Conservation (phyloP, 257 asterid species). For the Paraleonurus japonicus region DNA sequence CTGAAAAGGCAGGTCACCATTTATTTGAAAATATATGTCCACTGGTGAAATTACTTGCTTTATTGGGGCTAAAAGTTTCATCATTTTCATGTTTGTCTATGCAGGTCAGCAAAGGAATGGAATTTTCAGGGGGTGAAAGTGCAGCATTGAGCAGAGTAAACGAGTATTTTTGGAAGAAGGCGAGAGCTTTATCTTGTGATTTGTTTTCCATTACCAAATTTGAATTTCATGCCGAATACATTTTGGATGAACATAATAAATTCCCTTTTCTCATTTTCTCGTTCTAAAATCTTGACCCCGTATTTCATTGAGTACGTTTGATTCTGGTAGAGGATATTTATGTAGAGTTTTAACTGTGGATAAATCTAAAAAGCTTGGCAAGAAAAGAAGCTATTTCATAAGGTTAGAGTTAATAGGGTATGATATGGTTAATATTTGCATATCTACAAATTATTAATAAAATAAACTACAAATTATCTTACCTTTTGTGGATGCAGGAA, state of each 20-base stretch:
- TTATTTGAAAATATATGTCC: slow-evolving; percentile 9
- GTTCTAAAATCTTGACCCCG: background rate
- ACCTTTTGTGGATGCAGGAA: background rate
- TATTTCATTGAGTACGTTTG: too few relatives aligned
- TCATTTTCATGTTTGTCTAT: slow-evolving; percentile 6
- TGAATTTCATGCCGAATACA: too few relatives aligned
- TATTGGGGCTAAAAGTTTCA: slow-evolving; percentile 8
- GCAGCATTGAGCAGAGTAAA: slow-evolving; percentile 80
- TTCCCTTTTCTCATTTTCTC: background rate
- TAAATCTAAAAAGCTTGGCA: too few relatives aligned
- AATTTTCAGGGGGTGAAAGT: slow-evolving; percentile 85
- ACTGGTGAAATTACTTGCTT: slow-evolving; percentile 3
- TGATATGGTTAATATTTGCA: background rate
- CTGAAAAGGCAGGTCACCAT: slow-evolving; percentile 48
- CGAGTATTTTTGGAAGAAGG: slow-evolving; percentile 97
- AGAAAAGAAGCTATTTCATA: too few relatives aligned
- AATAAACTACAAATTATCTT: background rate
- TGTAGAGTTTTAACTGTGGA: too few relatives aligned
- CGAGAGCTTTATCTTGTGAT: slow-evolving; percentile 13
- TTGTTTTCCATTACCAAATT: background rate
- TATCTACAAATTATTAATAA: background rate
- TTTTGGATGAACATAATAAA: too few relatives aligned
- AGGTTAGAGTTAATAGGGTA: background rate
- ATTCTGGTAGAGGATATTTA: too few relatives aligned
- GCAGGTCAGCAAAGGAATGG: slow-evolving; percentile 82